Conservation (phyloP, 2,329 filamentous ascomycete species). For the Xylaria sp. region DNA sequence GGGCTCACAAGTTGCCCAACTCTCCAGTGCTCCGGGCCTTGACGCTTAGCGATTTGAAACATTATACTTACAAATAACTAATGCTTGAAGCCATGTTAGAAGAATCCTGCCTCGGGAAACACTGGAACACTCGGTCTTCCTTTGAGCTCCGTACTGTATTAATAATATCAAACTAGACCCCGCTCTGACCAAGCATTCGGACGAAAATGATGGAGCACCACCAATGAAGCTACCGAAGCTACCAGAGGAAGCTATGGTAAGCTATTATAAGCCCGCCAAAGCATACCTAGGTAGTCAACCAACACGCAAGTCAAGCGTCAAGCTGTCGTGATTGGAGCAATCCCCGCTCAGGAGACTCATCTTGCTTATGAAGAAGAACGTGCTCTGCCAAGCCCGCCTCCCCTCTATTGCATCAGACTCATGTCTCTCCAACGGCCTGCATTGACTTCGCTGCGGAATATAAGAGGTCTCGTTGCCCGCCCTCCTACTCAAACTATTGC, state of each 20-base stretch:
- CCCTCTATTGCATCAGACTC: conserved; percentile 14
- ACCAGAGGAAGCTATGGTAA: not conserved
- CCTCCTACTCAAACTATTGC: conserved; percentile 21
- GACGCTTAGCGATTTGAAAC: not conserved
- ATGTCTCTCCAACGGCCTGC: conserved; percentile 36
- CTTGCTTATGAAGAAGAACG: conserved; percentile 27
- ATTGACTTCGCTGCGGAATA: conserved; percentile 34
- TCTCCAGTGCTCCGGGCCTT: not conserved
- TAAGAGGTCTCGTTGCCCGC: conserved; percentile 38
- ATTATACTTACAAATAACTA: conserved; percentile 8
- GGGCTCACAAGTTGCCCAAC: not conserved
- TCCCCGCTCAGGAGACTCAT: not conserved
- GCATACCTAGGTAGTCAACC: not conserved
- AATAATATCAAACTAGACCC: conserved; percentile 21
- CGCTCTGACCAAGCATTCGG: conserved; percentile 31
- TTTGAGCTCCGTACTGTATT: conserved; percentile 20
- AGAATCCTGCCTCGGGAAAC: too few relatives aligned
- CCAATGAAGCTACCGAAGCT: not conserved
- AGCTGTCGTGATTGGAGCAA: conserved; percentile 14
- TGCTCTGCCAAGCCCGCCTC: conserved; percentile 17
- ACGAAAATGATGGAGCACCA: not conserved
- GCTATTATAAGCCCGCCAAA: not conserved
- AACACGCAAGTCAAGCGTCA: not conserved
- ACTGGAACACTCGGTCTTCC: not conserved
- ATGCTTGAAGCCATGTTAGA: not conserved